Evolutionary conservation across 1,284 basidiomycete species (phyloP).

Genomic region (Cryptococcus sp.): DNA sequence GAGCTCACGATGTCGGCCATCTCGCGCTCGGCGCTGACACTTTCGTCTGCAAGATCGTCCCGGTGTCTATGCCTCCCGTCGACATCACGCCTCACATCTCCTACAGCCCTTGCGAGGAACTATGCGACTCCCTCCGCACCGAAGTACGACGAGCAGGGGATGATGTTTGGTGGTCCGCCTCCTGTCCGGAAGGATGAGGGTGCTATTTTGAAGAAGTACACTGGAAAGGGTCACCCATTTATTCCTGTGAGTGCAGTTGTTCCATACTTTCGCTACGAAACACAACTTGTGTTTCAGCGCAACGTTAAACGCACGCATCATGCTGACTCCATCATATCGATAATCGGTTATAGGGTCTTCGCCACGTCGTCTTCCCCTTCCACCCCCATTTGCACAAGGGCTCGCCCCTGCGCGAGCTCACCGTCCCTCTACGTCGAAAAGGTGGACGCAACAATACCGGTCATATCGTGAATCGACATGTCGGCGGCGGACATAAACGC

Average conservation of each 20-base stretch:
- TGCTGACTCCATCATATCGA: conserved; percentile 1
- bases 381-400: conserved; percentile 82
- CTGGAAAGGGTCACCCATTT: conserved; percentile 46
- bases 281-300: neutral
- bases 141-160: conserved; percentile 12
- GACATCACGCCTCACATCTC: conserved; percentile 21
- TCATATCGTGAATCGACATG: conserved; percentile 81
- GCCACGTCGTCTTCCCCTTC: conserved; percentile 80
- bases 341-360: conserved; percentile 60
- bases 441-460: conserved; percentile 85
- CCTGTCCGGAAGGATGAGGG: conserved; percentile 26
- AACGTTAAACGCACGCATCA: neutral
- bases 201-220: conserved; percentile 44
- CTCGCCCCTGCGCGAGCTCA: conserved; percentile 78
- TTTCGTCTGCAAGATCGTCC: conserved; percentile 18
- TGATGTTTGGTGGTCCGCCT: conserved; percentile 31
- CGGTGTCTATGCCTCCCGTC: conserved; percentile 24
- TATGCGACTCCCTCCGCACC: conserved; percentile 26
- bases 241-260: conserved; percentile 42
- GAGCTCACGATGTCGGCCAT: conserved; percentile 23
- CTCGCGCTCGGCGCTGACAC: conserved; percentile 20
- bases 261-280: neutral
- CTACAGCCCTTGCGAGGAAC: conserved; percentile 3
- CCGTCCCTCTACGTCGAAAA: conserved; percentile 75
- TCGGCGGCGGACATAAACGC: conserved; percentile 88